Evolutionary conservation across 371 early-diverging fungal genomes (phyloP).

Genomic region (Blastocladiella emersonii): DNA sequence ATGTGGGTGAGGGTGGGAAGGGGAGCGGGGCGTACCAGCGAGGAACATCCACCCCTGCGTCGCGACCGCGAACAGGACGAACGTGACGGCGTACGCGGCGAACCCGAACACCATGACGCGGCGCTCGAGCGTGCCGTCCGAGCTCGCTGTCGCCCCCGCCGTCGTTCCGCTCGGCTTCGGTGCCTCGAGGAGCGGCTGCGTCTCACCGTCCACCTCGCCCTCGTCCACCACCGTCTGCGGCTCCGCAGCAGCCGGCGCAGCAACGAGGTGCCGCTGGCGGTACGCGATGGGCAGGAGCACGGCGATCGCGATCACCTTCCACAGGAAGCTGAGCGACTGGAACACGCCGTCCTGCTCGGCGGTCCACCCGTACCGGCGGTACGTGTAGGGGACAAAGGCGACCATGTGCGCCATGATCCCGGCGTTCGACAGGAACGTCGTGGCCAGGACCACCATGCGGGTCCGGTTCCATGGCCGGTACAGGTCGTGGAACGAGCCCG

Average conservation of each 20-base stretch:
- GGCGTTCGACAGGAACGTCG: background rate
- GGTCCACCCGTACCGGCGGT: constrained; percentile 1
- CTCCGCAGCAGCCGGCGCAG: too few species aligned
- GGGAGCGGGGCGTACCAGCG: background rate
- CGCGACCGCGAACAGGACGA: background rate
- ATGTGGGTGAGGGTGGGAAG: too few species aligned
- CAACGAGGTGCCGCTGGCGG: too few species aligned
- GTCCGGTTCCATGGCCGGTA: background rate
- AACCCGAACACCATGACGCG: background rate
- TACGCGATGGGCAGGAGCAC: background rate
- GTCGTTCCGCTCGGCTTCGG: too few species aligned
- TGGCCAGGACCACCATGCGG: background rate
- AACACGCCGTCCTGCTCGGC: background rate
- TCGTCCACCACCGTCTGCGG: too few species aligned
- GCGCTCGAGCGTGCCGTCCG: too few species aligned
- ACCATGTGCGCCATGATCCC: background rate
- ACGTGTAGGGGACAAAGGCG: background rate
- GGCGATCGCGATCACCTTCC: background rate
- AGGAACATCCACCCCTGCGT: background rate
- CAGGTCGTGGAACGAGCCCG: background rate
- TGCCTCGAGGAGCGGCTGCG: too few species aligned
- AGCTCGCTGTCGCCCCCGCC: too few species aligned
- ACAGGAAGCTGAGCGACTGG: background rate
- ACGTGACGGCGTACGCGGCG: background rate
- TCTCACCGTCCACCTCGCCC: too few species aligned